Evolutionary conservation across 768 basidiomycete species (phyloP).

Genomic region (Coprinellus micaceus): DNA sequence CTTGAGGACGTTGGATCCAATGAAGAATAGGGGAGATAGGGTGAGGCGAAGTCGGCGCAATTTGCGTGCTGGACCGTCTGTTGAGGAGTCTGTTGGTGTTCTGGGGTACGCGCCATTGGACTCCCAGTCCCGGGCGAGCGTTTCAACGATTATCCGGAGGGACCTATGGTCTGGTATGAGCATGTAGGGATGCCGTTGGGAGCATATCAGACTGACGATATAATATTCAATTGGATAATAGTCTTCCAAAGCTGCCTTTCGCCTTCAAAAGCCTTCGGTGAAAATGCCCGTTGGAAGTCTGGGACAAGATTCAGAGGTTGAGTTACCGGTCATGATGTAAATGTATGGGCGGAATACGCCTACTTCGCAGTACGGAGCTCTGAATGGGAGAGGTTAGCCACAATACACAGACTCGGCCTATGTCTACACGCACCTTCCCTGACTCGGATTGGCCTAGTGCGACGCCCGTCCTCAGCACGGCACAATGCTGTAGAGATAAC

Average conservation of each 20-base stretch:
- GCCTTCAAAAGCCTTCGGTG: slow-evolving; percentile 54
- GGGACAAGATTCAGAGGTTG: background rate
- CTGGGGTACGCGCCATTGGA: slow-evolving; percentile 14
- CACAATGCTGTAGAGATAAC: background rate
- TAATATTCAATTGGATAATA: slow-evolving; percentile 68
- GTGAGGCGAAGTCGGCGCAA: slow-evolving; percentile 33
- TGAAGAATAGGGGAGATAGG: slow-evolving; percentile 47
- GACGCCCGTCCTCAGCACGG: background rate
- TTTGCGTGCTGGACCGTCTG: slow-evolving; percentile 19
- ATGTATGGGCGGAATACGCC: slow-evolving; percentile 2
- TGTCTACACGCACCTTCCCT: slow-evolving; percentile 42
- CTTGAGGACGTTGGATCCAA: slow-evolving; percentile 50
- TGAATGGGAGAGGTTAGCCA: slow-evolving; percentile 15
- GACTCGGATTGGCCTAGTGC: slow-evolving; percentile 55
- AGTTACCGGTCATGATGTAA: background rate
- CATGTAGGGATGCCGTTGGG: background rate
- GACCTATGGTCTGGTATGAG: slow-evolving; percentile 34
- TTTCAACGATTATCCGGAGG: slow-evolving; percentile 53
- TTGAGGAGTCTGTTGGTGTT: slow-evolving; percentile 14
- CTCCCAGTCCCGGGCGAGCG: slow-evolving; percentile 46
- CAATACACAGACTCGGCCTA: no score
- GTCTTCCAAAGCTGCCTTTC: slow-evolving; percentile 60
- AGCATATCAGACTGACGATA: slow-evolving; percentile 37
- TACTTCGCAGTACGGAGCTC: slow-evolving; percentile 51
- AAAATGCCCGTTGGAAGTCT: slow-evolving; percentile 71